Evolutionary conservation across 768 basidiomycete genomes (phyloP).

Genomic region (Tephrocybe sp.): DNA sequence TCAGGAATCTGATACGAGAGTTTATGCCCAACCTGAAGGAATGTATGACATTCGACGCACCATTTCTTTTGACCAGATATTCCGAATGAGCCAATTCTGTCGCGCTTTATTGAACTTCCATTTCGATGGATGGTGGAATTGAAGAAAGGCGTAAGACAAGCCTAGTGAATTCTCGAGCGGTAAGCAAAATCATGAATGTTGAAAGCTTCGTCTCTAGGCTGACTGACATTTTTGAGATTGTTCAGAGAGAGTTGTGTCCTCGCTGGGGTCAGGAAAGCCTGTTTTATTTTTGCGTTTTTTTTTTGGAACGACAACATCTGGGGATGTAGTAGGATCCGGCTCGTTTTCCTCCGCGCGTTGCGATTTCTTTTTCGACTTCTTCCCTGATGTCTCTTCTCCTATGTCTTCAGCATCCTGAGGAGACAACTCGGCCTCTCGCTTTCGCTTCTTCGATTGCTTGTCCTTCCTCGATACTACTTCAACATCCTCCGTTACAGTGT

Average conservation of each 20-base stretch:
- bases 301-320: conserved; percentile 8
- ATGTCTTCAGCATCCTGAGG: conserved; percentile 6
- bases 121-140: conserved; percentile 42
- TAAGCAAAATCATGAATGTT: not conserved
- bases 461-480: conserved; percentile 5
- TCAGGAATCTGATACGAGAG: conserved; percentile 51
- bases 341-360: conserved; percentile 7
- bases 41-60: conserved; percentile 29
- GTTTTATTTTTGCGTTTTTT: conserved; percentile 45
- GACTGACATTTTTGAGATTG: conserved; percentile 43
- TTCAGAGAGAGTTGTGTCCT: conserved; percentile 33
- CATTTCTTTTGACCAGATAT: conserved; percentile 53
- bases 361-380: conserved; percentile 20
- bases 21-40: no score
- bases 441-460: conserved; percentile 24
- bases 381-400: conserved; percentile 6
- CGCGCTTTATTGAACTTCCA: conserved; percentile 80
- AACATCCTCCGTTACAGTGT: not conserved
- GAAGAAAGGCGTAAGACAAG: conserved; percentile 54
- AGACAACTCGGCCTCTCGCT: conserved; percentile 13
- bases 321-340: conserved; percentile 4
- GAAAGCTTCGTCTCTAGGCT: conserved; percentile 7
- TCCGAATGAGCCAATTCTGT: conserved; percentile 74
- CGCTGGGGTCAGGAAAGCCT: conserved; percentile 42
- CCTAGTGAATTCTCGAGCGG: conserved; percentile 27